Percentiles rank a stretch among this genome's conserved stretches.
These are phyloP conservation scores for Blastomyces silverae DNA, from an alignment of 2,329 filamentous ascomycete species.

Conservation along the genomic window DNA sequence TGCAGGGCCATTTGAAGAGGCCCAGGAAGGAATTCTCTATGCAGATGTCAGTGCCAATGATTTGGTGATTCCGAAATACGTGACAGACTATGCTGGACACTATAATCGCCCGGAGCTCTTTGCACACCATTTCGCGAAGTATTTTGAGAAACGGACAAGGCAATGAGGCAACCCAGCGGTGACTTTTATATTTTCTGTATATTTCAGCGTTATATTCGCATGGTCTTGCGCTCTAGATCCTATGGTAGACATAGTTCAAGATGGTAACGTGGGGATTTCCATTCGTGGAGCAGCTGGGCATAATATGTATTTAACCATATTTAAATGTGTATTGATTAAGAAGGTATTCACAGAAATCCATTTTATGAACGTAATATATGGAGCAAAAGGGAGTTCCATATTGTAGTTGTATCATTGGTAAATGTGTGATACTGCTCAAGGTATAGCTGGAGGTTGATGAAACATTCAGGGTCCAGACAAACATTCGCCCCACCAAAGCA, in stretches of 20 bases:
- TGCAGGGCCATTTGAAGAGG: conserved; percentile 12
- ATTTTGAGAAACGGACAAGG: not conserved
- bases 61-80: conserved; percentile 12
- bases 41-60: conserved; percentile 4
- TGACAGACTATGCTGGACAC: conserved; percentile 12
- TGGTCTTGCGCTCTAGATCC: not conserved
- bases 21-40: conserved; percentile 14
- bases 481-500: not conserved
- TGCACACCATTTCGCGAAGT: conserved; percentile 12
- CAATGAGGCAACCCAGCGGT: not conserved
- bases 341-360: not conserved
- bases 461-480: no score
- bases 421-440: not conserved
- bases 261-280: no score
- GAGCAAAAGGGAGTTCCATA: no score
- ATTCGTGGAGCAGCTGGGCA: no score
- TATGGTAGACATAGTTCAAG: not conserved
- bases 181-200: not conserved
- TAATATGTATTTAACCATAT: not conserved
- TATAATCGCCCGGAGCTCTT: conserved; percentile 13
- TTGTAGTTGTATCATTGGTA: no score
- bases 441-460: not conserved
- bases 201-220: not conserved
- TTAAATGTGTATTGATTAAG: not conserved
- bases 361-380: not conserved